These are phyloP conservation scores for Leishmania arabica DNA, from an alignment of 208 protist genomes.

Conservation along the genomic window DNA sequence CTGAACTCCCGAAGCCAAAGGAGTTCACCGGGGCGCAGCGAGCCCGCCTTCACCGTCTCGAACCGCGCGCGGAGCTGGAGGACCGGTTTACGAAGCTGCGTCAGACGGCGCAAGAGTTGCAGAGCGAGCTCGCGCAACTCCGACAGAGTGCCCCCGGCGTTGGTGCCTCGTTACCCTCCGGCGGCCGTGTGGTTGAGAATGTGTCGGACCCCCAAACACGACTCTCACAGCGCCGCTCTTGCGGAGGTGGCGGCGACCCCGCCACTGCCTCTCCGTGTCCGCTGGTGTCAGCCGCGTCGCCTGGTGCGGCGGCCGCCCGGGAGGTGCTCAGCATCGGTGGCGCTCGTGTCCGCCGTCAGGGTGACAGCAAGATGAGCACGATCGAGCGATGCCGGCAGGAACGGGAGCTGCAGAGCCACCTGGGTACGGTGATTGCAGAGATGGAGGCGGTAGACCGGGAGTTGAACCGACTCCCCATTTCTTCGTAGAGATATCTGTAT, in stretches of 20 bases:
- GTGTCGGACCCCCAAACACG: background rate
- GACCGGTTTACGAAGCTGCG: slow-evolving; percentile 63
- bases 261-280: background rate
- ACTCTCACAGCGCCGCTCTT: slow-evolving; percentile 8
- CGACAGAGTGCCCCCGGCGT: slow-evolving; percentile 9
- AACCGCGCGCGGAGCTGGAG: slow-evolving; percentile 56
- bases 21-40: slow-evolving; percentile 73
- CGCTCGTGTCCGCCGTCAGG: slow-evolving; percentile 4
- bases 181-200: background rate
- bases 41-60: slow-evolving; percentile 48
- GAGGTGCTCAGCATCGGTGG: slow-evolving; percentile 8
- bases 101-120: slow-evolving; percentile 44
- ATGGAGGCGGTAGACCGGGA: slow-evolving; percentile 80
- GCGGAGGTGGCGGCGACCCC: background rate
- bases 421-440: slow-evolving; percentile 53
- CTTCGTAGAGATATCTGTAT: slow-evolving; percentile 1
- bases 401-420: slow-evolving; percentile 46
- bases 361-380: slow-evolving; percentile 14
- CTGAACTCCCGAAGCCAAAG: slow-evolving; percentile 55
- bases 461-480: slow-evolving; percentile 22
- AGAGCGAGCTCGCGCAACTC: slow-evolving; percentile 55
- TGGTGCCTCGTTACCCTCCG: background rate
- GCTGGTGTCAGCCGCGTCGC: background rate
- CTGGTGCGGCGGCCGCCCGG: background rate
- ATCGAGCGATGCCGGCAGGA: slow-evolving; percentile 57